Conservation (phyloP, 208 protist species). For the Naegleria gruberi region DNA sequence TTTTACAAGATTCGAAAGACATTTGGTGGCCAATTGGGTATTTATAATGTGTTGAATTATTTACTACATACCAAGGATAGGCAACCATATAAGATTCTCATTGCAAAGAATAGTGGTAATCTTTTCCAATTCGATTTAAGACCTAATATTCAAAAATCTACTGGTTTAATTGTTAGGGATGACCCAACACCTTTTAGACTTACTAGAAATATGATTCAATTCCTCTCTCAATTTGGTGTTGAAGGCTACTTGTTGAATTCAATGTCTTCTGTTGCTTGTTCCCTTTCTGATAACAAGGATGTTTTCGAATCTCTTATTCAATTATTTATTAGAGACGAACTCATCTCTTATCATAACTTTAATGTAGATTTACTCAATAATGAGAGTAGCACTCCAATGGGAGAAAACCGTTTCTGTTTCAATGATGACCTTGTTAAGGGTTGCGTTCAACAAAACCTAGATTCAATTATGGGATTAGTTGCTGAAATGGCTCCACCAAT, state of each 20-base stretch:
- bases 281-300: not conserved
- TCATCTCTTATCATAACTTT: not conserved
- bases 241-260: conserved; percentile 17
- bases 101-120: not conserved
- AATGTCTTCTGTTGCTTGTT: not conserved
- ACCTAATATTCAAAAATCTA: not conserved
- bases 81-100: not conserved
- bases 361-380: not conserved
- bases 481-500: not conserved
- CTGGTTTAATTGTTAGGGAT: not conserved
- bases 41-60: not conserved
- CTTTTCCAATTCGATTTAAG: conserved; percentile 8
- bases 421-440: not conserved
- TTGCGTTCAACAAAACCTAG: not conserved
- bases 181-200: not conserved
- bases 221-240: conserved; percentile 7
- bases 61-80: not conserved
- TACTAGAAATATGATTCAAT: conserved; percentile 10
- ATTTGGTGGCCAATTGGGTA: not conserved
- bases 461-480: not conserved
- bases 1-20: conserved; percentile 6
- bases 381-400: not conserved
- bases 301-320: not conserved
- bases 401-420: not conserved
- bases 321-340: conserved; percentile 23